A percentile compares a stretch with the other conserved stretches of the same genome.
Conservation (phyloP, 352 stramenopile species). For the Pythium aristosporum region DNA sequence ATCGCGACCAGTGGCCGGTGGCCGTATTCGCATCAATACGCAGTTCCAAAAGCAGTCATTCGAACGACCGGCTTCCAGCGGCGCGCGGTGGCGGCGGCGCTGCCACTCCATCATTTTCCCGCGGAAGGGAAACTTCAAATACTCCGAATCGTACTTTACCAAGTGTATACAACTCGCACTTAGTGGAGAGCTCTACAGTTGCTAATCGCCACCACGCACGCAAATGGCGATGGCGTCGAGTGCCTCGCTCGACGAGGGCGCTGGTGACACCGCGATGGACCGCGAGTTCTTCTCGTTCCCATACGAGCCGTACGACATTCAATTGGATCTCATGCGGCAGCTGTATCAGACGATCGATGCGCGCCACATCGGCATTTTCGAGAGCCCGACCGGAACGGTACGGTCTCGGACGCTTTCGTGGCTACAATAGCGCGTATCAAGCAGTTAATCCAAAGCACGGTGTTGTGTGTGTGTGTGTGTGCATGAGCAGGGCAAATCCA, state of each 20-base stretch:
- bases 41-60: no score
- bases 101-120: background rate
- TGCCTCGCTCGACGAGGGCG: background rate
- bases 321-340: conserved; percentile 87
- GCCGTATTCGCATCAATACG: background rate
- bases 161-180: conserved; percentile 8
- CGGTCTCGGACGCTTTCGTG: background rate
- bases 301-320: conserved; percentile 90
- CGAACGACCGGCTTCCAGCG: no score
- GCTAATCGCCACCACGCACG: background rate
- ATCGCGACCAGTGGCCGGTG: background rate
- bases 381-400: conserved; percentile 90
- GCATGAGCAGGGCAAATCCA: conserved; percentile 78
- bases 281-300: conserved; percentile 85
- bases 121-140: conserved; percentile 6
- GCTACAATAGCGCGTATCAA: background rate
- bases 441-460: background rate
- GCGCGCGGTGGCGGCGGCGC: background rate
- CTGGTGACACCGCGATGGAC: conserved; percentile 17
- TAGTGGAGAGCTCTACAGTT: conserved; percentile 9
- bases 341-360: conserved; percentile 81
- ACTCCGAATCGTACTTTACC: conserved; percentile 2
- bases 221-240: background rate
- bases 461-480: no score
- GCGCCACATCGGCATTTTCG: conserved; percentile 88